These are phyloP conservation scores for Sindora glabra DNA, from an alignment of 306 rosid genomes.

Conservation along the genomic window DNA sequence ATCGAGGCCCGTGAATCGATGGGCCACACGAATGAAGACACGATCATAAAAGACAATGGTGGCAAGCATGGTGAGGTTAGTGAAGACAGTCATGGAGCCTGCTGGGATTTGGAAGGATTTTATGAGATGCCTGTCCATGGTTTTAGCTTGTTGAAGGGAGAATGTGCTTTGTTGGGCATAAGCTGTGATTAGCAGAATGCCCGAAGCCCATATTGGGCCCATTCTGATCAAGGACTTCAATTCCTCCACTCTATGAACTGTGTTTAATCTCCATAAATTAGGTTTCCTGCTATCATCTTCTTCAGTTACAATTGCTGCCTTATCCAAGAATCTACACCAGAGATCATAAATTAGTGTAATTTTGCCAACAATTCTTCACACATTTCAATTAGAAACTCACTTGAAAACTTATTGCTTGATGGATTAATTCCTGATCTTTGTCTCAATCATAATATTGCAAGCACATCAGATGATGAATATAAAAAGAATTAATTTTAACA, in stretches of 20 bases:
- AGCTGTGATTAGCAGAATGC: conserved; percentile 80
- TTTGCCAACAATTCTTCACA: too few relatives aligned
- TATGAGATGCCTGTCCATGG: conserved; percentile 67
- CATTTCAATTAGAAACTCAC: too few relatives aligned
- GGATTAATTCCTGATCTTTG: too few relatives aligned
- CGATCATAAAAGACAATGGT: conserved; percentile 78
- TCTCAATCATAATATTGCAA: too few relatives aligned
- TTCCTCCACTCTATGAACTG: conserved; percentile 87
- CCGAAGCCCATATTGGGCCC: conserved; percentile 98
- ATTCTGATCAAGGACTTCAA: conserved; percentile 71
- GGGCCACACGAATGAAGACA: conserved; percentile 46
- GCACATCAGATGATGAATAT: too few relatives aligned
- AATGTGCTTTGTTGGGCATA: conserved; percentile 83
- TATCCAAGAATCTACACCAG: conserved; percentile 64
- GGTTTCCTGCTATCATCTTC: conserved; percentile 48
- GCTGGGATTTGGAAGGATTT: conserved; percentile 77
- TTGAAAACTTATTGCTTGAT: too few relatives aligned
- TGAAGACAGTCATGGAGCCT: conserved; percentile 84
- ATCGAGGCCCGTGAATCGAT: conserved; percentile 67
- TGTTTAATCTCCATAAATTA: conserved; percentile 63
- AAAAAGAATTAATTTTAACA: too few relatives aligned
- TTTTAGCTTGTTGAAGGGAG: conserved; percentile 75
- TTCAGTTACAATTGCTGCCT: conserved; percentile 62
- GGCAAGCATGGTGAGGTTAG: conserved; percentile 52
- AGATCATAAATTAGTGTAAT: too few relatives aligned